Evolutionary conservation across 306 rosid species (phyloP).

Genomic region (Cucumis hystrix): DNA sequence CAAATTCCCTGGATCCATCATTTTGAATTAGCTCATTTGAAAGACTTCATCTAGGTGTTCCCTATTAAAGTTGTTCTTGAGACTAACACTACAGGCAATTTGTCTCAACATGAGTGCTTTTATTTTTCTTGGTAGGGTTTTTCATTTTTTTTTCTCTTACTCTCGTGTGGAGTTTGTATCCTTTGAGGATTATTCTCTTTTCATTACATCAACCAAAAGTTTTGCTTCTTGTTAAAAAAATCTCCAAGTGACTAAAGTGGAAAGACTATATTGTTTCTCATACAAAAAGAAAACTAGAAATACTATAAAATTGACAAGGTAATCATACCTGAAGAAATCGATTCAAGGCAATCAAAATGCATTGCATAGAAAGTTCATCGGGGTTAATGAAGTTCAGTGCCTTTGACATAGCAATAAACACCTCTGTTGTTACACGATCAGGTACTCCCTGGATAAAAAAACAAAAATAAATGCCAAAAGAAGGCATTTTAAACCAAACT

Average conservation of each 20-base stretch:
- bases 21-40: background rate
- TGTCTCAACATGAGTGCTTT: background rate
- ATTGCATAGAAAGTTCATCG: conserved; percentile 98
- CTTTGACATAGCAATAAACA: conserved; percentile 98
- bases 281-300: no score
- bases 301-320: background rate
- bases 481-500: background rate
- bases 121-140: background rate
- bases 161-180: background rate
- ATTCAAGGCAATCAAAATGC: conserved; percentile 91
- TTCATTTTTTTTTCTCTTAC: background rate
- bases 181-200: background rate
- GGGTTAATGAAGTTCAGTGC: conserved; percentile 97
- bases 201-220: background rate
- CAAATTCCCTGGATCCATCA: no score
- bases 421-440: conserved; percentile 91
- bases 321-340: conserved; percentile 85
- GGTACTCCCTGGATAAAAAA: conserved; percentile 60
- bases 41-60: background rate
- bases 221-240: background rate
- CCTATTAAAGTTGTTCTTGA: background rate
- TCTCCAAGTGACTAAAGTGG: background rate
- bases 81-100: background rate
- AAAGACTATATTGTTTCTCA: background rate
- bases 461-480: conserved; percentile 1